Percentiles rank a stretch among this genome's conserved stretches.
These are phyloP conservation scores for Pharus latifolius DNA, from an alignment of 176 grass and related monocot species.

Conservation along the genomic window DNA sequence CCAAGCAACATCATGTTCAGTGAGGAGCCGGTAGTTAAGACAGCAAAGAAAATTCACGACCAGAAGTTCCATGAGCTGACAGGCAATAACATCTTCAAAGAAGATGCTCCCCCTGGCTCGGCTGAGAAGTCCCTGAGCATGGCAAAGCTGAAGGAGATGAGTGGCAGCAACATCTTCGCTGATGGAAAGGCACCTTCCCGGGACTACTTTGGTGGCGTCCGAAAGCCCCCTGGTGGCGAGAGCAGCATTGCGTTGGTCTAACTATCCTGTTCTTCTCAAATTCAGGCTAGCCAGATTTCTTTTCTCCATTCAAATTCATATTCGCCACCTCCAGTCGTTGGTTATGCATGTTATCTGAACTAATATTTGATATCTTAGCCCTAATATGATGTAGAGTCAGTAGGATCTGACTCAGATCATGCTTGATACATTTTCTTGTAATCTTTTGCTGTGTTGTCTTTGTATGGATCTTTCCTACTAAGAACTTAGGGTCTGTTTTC, in stretches of 20 bases:
- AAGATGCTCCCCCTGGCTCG: not conserved
- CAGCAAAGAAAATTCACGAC: slow-evolving; percentile 30
- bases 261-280: not conserved
- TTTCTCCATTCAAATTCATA: not conserved
- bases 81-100: slow-evolving; percentile 39
- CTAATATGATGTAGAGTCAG: not conserved
- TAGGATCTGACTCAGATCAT: not conserved
- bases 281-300: not conserved
- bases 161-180: slow-evolving; percentile 34
- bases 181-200: slow-evolving; percentile 12
- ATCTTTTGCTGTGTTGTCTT: too few relatives aligned
- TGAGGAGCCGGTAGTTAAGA: slow-evolving; percentile 19
- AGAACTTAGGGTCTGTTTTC: too few relatives aligned
- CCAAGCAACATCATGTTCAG: slow-evolving; percentile 24
- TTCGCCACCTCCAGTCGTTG: not conserved
- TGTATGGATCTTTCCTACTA: too few relatives aligned
- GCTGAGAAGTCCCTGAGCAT: slow-evolving; percentile 19
- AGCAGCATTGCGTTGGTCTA: slow-evolving; percentile 25
- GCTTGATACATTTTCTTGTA: not conserved
- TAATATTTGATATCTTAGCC: not conserved
- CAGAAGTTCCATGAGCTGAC: slow-evolving; percentile 45
- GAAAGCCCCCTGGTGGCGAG: slow-evolving; percentile 32
- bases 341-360: not conserved
- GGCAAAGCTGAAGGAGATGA: slow-evolving; percentile 38
- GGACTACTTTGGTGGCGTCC: slow-evolving; percentile 30